phyloP scores from a whole-genome alignment of 1,284 basidiomycete genomes.

The Porogramme epimiltina region DNA sequence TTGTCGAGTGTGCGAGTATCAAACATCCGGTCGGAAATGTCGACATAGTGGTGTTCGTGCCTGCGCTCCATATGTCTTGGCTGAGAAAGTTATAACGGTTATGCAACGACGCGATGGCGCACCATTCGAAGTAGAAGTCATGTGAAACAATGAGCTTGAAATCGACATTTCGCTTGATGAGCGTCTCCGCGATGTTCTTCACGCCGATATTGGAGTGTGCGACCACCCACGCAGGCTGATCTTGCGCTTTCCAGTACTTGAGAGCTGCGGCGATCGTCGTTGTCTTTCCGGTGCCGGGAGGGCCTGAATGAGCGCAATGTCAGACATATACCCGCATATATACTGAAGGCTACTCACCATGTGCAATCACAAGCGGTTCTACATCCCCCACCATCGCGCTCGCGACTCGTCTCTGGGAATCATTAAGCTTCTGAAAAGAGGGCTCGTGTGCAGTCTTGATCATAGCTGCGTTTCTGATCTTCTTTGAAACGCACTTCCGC shows the following conservation, averaged over 20 bases:
- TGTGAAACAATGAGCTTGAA: conserved; percentile 48
- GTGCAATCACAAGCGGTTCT: conserved; percentile 14
- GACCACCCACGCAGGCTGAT: conserved; percentile 30
- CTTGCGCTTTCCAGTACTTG: conserved; percentile 9
- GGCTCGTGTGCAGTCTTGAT: conserved; percentile 13
- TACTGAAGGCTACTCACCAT: conserved; percentile 7
- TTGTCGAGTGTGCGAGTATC: conserved; percentile 46
- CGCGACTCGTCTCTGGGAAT: conserved; percentile 18
- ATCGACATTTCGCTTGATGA: conserved; percentile 31
- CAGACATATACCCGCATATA: background rate
- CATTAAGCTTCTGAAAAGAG: conserved; percentile 19
- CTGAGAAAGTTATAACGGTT: conserved; percentile 2
- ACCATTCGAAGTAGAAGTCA: conserved; percentile 67
- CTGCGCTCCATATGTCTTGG: conserved; percentile 34
- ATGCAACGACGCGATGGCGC: conserved; percentile 13
- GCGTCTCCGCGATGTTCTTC: conserved; percentile 55
- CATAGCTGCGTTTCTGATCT: conserved; percentile 6
- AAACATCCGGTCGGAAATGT: conserved; percentile 47
- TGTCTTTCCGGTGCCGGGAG: conserved; percentile 36
- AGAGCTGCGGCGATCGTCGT: conserved; percentile 35
- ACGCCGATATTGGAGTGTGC: conserved; percentile 46
- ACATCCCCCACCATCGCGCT: conserved; percentile 8
- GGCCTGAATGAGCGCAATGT: conserved; percentile 10
- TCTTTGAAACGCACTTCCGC: background rate
- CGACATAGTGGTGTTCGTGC: conserved; percentile 70